Evolutionary conservation across 768 basidiomycete species (phyloP).

Genomic region (Phylloporus scabripes): DNA sequence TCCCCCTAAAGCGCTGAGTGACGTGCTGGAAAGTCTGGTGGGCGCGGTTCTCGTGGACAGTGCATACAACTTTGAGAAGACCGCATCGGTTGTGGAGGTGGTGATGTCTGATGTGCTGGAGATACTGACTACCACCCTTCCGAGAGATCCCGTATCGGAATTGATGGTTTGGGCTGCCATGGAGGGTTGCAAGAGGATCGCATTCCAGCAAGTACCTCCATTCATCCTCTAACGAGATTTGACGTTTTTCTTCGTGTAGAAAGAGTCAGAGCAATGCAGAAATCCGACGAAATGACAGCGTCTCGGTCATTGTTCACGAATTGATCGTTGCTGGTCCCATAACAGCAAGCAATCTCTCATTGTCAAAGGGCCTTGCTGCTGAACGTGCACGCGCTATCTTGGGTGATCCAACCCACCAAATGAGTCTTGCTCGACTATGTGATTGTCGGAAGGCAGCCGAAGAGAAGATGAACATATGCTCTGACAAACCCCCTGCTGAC

Average conservation of each 20-base stretch:
- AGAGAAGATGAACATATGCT: constrained; percentile 9
- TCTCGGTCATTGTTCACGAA: constrained; percentile 58
- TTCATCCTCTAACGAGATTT: constrained; percentile 1
- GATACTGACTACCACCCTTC: constrained; percentile 52
- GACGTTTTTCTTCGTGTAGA: constrained; percentile 18
- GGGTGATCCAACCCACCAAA: constrained; percentile 41
- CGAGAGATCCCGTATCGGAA: constrained; percentile 67
- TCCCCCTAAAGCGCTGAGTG: constrained; percentile 81
- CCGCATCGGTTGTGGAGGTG: constrained; percentile 52
- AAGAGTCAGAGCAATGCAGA: constrained; percentile 42
- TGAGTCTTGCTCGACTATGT: constrained; percentile 41
- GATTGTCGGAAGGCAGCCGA: constrained; percentile 30
- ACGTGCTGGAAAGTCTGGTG: constrained; percentile 79
- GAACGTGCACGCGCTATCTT: constrained; percentile 55
- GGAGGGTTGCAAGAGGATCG: constrained; percentile 49
- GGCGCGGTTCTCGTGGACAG: constrained; percentile 83
- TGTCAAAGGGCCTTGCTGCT: constrained; percentile 66
- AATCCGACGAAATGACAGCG: constrained; percentile 42
- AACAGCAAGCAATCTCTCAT: constrained; percentile 46
- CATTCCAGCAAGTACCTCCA: constrained; percentile 38
- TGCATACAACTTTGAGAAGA: constrained; percentile 66
- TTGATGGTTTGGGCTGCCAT: constrained; percentile 62
- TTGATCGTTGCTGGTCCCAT: constrained; percentile 54
- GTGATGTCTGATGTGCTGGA: constrained; percentile 65
- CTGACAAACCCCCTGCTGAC: constrained; percentile 19